Evolutionary conservation across 176 grass and related monocot genomes (phyloP), one percentile per base, ranked within the genome.

Genomic region (Oropetium thomaeum): DNA sequence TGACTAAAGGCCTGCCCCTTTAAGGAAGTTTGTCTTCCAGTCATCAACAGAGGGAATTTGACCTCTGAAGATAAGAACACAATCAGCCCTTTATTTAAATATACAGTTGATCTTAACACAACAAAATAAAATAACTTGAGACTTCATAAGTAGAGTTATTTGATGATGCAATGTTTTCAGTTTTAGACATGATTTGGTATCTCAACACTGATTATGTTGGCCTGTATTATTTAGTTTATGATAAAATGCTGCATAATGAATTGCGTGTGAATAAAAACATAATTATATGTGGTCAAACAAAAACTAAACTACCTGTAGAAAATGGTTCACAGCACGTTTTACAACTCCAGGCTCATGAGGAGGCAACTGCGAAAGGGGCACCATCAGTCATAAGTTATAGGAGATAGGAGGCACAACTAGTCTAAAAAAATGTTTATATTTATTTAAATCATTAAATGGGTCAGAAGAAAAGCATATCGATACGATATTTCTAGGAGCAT

Each of bases 291-390:
- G 28, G 67, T 77, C 1, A 62, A 62, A n/a, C n/a, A n/a, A n/a
- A n/a, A n/a, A n/a, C n/a, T n/a, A 65, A 83, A 84, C 79, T 79
- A 92, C 95, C 79, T 90, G 91, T 83, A 98, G 79, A 83, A 98
- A 98, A 74, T 98, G 91, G 60, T 94, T 98, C 62, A 98, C 83
- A 82, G 91, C 95, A 52, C 89, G 89, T 79, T 86, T 94, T 39
- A 98, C 95, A 80, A 94, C 91, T 83, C 79, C 84, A 64, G 91
- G 86, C 47, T 98, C 95, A 88, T 98, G 95, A 47, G 95, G 91
- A 73, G 91, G 68, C 73, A 98, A 86, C 91, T 98, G 78, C 70
- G 88, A 66, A 82, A 49, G n/a, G 8, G 25, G 10, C 16, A 19
- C 29, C 28, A 77, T 58, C 41, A 77, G 52, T 41, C 5, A 60